These are phyloP conservation scores for Anastatica hierochuntica DNA, from an alignment of 345 rosid species.

Conservation along the genomic window DNA sequence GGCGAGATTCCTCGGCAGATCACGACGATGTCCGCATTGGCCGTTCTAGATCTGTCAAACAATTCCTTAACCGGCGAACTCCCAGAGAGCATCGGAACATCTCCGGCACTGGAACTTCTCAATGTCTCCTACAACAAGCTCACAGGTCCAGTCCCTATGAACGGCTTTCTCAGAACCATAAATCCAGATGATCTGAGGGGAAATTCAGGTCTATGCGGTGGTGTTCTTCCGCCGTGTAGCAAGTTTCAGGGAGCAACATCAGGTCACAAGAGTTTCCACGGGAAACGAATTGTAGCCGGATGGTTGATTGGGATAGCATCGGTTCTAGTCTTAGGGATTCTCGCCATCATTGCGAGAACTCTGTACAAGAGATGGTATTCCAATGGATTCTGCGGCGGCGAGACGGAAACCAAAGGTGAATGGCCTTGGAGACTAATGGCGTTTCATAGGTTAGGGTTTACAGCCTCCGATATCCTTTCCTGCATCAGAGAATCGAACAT, in stretches of 20 bases:
- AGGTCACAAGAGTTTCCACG: constrained; percentile 30
- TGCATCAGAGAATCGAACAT: constrained; percentile 70
- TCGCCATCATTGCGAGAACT: constrained; percentile 30
- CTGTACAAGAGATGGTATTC: constrained; percentile 50
- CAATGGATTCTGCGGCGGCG: constrained; percentile 43
- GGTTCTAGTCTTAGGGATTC: constrained; percentile 42
- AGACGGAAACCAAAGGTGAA: constrained; percentile 40
- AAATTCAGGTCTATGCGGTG: constrained; percentile 69
- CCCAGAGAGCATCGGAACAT: constrained; percentile 64
- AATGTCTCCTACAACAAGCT: constrained; percentile 77
- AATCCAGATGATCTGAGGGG: constrained; percentile 67
- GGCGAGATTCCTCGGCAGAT: constrained; percentile 65
- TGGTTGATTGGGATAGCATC: constrained; percentile 62
- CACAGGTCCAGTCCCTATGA: constrained; percentile 71
- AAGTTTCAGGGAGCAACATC: constrained; percentile 25
- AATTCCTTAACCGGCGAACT: constrained; percentile 69
- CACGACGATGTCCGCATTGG: constrained; percentile 71
- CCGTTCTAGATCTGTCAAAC: constrained; percentile 81
- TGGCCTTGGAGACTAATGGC: constrained; percentile 96
- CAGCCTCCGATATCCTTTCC: constrained; percentile 58
- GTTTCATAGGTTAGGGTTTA: constrained; percentile 82
- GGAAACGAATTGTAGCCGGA: constrained; percentile 42
- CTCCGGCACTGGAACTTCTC: constrained; percentile 71
- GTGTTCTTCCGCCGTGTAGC: constrained; percentile 72
- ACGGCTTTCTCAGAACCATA: constrained; percentile 65